Percentiles rank a stretch among this genome's conserved stretches.
Evolutionary conservation across 2,329 filamentous ascomycete species (phyloP).

Genomic region (Phyllosticta paracitricarpa): DNA sequence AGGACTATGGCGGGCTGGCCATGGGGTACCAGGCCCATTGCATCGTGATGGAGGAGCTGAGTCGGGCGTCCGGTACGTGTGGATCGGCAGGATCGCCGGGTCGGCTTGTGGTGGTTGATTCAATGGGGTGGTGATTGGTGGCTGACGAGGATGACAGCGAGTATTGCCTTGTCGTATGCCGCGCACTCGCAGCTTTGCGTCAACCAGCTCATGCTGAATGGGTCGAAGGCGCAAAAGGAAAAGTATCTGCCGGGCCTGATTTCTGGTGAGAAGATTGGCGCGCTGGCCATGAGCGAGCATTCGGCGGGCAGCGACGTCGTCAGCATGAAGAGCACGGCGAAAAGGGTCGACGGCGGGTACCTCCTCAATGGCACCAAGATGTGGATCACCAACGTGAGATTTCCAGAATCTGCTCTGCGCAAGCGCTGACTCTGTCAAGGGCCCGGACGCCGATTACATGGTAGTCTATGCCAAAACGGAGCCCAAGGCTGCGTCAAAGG

Average conservation of each 20-base stretch:
- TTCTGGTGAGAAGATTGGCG: slow-evolving; percentile 70
- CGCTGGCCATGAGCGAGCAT: slow-evolving; percentile 90
- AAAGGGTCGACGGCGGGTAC: slow-evolving; percentile 73
- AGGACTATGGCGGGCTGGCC: slow-evolving; percentile 77
- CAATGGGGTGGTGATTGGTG: neutral
- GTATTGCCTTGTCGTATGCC: slow-evolving; percentile 83
- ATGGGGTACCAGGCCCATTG: slow-evolving; percentile 98
- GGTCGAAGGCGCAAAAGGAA: slow-evolving; percentile 65
- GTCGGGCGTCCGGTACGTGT: slow-evolving; percentile 59
- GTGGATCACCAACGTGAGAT: slow-evolving; percentile 87
- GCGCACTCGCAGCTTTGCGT: slow-evolving; percentile 94
- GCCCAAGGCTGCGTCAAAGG: slow-evolving; percentile 70
- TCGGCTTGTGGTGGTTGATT: neutral
- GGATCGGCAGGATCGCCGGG: neutral
- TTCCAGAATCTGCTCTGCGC: slow-evolving; percentile 12
- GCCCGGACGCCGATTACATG: slow-evolving; percentile 83
- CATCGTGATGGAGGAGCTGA: slow-evolving; percentile 90
- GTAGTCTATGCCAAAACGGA: slow-evolving; percentile 96
- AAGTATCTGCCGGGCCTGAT: slow-evolving; percentile 73
- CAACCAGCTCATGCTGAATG: slow-evolving; percentile 92
- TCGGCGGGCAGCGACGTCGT: slow-evolving; percentile 89
- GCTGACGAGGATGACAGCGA: slow-evolving; percentile 27
- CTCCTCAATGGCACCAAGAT: slow-evolving; percentile 86
- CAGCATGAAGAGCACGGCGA: slow-evolving; percentile 82
- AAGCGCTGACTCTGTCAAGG: slow-evolving; percentile 21